These are phyloP conservation scores for Diaporthe humulicola DNA, from an alignment of 2,329 filamentous ascomycete genomes.

Conservation along the genomic window DNA sequence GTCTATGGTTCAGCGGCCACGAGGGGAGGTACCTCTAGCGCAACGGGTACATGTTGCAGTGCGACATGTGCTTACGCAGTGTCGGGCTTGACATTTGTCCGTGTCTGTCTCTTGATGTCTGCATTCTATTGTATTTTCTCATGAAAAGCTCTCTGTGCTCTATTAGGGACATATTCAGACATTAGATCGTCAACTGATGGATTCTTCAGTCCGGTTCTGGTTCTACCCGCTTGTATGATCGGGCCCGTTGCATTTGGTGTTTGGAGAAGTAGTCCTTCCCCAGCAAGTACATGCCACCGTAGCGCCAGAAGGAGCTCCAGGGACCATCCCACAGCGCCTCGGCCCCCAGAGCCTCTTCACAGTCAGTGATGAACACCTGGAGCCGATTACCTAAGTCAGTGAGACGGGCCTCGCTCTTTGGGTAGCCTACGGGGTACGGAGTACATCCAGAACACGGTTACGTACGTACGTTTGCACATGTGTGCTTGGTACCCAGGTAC, in stretches of 20 bases:
- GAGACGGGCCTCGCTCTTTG: background rate
- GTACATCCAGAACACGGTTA: background rate
- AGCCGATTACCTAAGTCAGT: background rate
- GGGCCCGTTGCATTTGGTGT: constrained; percentile 9
- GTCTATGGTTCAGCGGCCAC: constrained; percentile 6
- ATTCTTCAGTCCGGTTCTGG: background rate
- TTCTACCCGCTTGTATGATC: background rate
- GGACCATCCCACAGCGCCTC: constrained; percentile 15
- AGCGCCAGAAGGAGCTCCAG: background rate
- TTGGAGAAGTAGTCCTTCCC: constrained; percentile 20
- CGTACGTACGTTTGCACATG: background rate
- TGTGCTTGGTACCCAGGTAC: background rate
- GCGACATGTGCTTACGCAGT: background rate
- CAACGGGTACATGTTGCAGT: background rate
- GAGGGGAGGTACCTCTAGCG: constrained; percentile 19
- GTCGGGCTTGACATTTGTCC: background rate
- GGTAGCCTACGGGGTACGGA: too few species aligned
- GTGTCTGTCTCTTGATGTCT: background rate
- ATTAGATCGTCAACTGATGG: background rate
- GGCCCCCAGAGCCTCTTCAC: background rate
- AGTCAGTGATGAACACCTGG: background rate
- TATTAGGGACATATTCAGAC: background rate
- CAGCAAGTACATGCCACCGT: constrained; percentile 10
- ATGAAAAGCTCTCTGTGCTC: fast-evolving
- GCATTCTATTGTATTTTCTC: background rate